phyloP scores from a whole-genome alignment of 1,284 basidiomycete species.

The Ustilago lituana region DNA sequence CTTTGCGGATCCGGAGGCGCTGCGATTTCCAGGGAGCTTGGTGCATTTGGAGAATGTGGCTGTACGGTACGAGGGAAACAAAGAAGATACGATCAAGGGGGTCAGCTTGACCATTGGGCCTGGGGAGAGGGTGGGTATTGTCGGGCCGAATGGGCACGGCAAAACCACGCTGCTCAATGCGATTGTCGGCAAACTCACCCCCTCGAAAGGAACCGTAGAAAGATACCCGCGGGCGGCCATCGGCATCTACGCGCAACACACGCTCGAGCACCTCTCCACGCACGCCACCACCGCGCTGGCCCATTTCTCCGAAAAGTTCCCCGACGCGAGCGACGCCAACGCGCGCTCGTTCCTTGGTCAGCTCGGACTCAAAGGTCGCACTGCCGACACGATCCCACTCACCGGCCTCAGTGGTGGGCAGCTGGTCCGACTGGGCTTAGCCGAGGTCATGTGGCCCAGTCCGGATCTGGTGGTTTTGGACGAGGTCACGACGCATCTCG shows the following conservation, averaged over 20 bases:
- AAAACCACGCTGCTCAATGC: slow-evolving; percentile 68
- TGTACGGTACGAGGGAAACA: slow-evolving; percentile 69
- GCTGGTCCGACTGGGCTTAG: slow-evolving; percentile 67
- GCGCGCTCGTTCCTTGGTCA: slow-evolving; percentile 67
- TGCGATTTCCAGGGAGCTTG: slow-evolving; percentile 72
- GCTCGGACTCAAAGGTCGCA: slow-evolving; percentile 67
- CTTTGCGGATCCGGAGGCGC: slow-evolving; percentile 71
- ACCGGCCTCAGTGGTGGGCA: slow-evolving; percentile 71
- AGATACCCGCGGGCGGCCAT: slow-evolving; percentile 74
- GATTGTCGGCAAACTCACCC: slow-evolving; percentile 71
- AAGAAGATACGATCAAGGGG: slow-evolving; percentile 70
- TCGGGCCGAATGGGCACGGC: slow-evolving; percentile 70
- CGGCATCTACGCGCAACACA: slow-evolving; percentile 70
- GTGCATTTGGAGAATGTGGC: slow-evolving; percentile 72
- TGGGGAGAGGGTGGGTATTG: slow-evolving; percentile 73
- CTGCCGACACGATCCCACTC: slow-evolving; percentile 47
- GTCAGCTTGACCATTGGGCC: slow-evolving; percentile 74
- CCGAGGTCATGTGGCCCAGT: slow-evolving; percentile 50
- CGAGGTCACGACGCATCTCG: slow-evolving; percentile 72
- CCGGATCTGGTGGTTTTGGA: slow-evolving; percentile 55
- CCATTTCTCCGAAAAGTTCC: slow-evolving; percentile 65
- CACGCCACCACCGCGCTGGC: slow-evolving; percentile 67
- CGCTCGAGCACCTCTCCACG: slow-evolving; percentile 63
- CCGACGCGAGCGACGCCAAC: slow-evolving; percentile 50
- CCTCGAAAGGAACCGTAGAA: slow-evolving; percentile 72